Evolutionary conservation across 2,329 filamentous ascomycete species (phyloP), one percentile per base, ranked within the genome.

Genomic region (Hypoxylon sp.): DNA sequence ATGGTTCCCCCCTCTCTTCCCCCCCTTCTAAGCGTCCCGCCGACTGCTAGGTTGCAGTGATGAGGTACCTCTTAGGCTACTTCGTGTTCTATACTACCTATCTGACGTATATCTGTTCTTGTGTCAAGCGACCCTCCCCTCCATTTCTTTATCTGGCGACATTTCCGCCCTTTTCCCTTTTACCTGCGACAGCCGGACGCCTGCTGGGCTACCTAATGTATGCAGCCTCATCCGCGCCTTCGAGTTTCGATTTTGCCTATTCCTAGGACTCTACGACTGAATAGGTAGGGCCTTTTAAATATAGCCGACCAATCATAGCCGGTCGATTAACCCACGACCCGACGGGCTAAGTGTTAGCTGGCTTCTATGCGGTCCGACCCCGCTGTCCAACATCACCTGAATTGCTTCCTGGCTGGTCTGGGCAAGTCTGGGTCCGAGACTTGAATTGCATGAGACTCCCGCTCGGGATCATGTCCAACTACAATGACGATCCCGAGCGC

Each of bases 251-350:
- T 65, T 70, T 64, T 67, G 69, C 63, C 69, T 71, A 67, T 71
- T 65, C 24, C 56, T 60, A 46, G 35, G n/a, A 59, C n/a, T 57
- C 37, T 53, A 39, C 69, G 32, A 67, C 29, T 47, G 47, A 54
- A 62, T 8, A 56, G 29, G 52, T 42, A 47, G 50, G 57, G 31
- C 15, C 44, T 47, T 65, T 58, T 66, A 37, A 67, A 68, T 67
- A 65, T 63, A 67, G 6, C 67, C 67, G 57, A 46, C 69, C 69
- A 71, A 71, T 71, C 67, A 69, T 44, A 65, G 13, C 46, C 44
- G 53, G 39, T 51, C 56, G 31, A 67, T 65, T 67, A 65, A 58
- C 56, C 46, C 60, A 67, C 67, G 69, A 67, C 65, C 52, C 57
- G 48, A 32, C 31, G 39, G 50, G 54, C 63, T 60, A 67, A 52